Percentiles rank a stretch among this genome's conserved stretches.
Conservation (phyloP, 768 basidiomycete species). For the Podaxis pistillaris region DNA sequence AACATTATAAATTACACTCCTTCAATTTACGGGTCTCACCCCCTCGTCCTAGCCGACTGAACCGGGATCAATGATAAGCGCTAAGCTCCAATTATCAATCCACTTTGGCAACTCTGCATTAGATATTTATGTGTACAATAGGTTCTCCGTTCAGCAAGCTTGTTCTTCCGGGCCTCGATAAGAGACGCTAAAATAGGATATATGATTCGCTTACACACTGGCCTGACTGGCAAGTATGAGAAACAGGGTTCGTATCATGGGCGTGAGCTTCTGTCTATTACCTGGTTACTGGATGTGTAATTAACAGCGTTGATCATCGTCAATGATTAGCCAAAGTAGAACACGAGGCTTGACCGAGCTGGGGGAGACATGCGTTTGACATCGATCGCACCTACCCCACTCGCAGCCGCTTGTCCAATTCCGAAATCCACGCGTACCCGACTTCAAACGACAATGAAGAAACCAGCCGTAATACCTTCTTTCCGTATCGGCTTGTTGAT, state of each 20-base stretch:
- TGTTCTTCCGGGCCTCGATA: too few species aligned
- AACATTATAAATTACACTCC: too few species aligned
- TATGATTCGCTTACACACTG: background rate
- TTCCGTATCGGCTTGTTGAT: slow-evolving; percentile 3
- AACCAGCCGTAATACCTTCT: background rate
- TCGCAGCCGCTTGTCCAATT: background rate
- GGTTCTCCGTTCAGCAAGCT: too few species aligned
- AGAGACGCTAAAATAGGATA: too few species aligned
- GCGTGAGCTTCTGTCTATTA: background rate
- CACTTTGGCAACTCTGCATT: too few species aligned
- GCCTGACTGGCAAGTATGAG: background rate
- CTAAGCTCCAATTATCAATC: background rate
- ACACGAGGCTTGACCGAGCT: background rate
- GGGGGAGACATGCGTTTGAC: background rate
- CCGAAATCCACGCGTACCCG: background rate
- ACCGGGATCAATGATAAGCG: background rate
- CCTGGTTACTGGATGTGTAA: background rate
- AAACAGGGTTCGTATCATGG: background rate
- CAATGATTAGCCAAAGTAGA: background rate
- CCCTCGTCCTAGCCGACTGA: background rate
- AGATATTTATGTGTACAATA: too few species aligned
- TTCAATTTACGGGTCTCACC: background rate
- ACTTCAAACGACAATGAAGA: background rate
- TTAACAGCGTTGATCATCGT: background rate
- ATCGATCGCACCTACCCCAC: background rate